Conservation (phyloP, 768 basidiomycete species). For the Omphalotus guepiniiformis region DNA sequence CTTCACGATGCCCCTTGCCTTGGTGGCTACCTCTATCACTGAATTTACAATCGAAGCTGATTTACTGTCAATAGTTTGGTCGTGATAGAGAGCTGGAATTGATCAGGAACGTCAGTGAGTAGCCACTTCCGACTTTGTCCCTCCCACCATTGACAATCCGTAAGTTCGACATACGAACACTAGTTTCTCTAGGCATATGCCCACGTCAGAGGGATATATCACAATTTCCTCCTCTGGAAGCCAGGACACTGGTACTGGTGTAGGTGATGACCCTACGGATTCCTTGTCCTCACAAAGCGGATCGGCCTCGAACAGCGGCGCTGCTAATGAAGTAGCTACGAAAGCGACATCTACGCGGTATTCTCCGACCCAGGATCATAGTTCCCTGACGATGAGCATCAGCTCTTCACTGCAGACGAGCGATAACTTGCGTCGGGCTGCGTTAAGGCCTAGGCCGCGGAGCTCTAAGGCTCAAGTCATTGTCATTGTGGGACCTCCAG, state of each 20-base stretch:
- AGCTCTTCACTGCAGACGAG: constrained; percentile 33
- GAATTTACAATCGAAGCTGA: constrained; percentile 1
- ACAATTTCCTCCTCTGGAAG: constrained; percentile 30
- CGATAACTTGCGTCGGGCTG: constrained; percentile 41
- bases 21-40: constrained; percentile 36
- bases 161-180: constrained; percentile 47
- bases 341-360: constrained; percentile 10
- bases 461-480: constrained; percentile 53
- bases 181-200: constrained; percentile 54
- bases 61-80: constrained; percentile 44
- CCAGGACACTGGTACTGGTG: constrained; percentile 23
- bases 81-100: constrained; percentile 67
- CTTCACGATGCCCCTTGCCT: constrained; percentile 63
- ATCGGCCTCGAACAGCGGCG: constrained; percentile 22
- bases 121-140: background rate
- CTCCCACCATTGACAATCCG: constrained; percentile 15
- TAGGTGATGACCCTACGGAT: constrained; percentile 38
- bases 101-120: constrained; percentile 64
- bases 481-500: constrained; percentile 60
- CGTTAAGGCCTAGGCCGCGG: constrained; percentile 38
- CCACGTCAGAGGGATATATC: constrained; percentile 38
- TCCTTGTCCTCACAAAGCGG: constrained; percentile 42
- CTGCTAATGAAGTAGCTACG: background rate
- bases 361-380: constrained; percentile 20
- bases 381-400: constrained; percentile 23